Conservation (phyloP, 306 rosid genomes). For the Rubus parviflorus region DNA sequence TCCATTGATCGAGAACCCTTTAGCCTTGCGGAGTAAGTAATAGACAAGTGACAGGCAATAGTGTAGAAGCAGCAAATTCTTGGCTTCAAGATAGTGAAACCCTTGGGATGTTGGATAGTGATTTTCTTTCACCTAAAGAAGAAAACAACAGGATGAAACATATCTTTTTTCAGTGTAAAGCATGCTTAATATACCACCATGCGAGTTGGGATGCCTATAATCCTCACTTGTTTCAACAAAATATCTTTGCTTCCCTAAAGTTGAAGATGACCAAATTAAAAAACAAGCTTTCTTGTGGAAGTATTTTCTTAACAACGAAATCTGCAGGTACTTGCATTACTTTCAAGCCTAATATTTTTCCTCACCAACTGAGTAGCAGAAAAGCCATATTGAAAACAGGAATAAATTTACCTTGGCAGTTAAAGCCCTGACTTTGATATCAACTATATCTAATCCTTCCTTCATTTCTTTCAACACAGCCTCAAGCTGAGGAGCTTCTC, state of each 20-base stretch:
- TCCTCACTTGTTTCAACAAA: neutral
- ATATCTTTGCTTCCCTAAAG: neutral
- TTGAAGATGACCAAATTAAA: neutral
- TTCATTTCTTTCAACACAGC: slow-evolving; percentile 78
- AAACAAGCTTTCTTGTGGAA: neutral
- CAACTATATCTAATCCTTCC: slow-evolving; percentile 65
- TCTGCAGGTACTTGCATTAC: neutral
- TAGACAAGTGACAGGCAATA: slow-evolving; percentile 87
- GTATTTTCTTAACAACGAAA: neutral
- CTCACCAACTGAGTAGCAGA: neutral
- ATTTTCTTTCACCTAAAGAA: slow-evolving; percentile 57
- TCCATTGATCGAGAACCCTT: slow-evolving; percentile 69
- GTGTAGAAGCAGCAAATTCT: slow-evolving; percentile 69
- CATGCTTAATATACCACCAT: neutral
- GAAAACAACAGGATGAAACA: slow-evolving; percentile 3
- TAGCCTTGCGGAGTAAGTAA: slow-evolving; percentile 75
- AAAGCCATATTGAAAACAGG: neutral
- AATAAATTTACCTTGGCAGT: slow-evolving; percentile 54
- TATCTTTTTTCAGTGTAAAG: neutral
- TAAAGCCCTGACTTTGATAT: slow-evolving; percentile 61
- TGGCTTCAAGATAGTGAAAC: slow-evolving; percentile 85
- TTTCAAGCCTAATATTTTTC: neutral
- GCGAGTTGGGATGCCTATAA: neutral
- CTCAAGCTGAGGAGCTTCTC: slow-evolving; percentile 61
- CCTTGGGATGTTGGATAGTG: slow-evolving; percentile 70